These are phyloP conservation scores for Chenopodium berlandieri DNA, from an alignment of 148 eudicot genomes.

Conservation along the genomic window DNA sequence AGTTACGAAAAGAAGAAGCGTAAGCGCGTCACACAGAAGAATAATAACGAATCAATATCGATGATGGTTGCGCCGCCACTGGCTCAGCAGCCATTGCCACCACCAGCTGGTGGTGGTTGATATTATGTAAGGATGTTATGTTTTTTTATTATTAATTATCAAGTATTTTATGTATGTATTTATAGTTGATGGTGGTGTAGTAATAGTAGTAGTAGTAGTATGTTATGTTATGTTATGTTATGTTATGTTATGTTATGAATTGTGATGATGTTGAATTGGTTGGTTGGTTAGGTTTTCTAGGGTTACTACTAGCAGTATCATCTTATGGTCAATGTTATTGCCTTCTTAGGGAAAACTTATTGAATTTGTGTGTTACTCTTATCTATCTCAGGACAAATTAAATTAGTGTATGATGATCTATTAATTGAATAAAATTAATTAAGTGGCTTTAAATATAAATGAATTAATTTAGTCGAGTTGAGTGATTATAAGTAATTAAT, in stretches of 20 bases:
- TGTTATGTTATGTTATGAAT: not conserved
- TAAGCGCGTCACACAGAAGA: conserved; percentile 15
- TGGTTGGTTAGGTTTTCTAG: not conserved
- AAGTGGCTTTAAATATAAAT: too few relatives aligned
- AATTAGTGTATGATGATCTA: not conserved
- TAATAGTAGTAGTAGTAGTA: too few relatives aligned
- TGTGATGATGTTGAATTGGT: not conserved
- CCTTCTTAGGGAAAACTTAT: not conserved
- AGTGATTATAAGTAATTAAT: too few relatives aligned
- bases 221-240: too few relatives aligned
- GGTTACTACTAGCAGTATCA: not conserved
- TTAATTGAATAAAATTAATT: too few relatives aligned
- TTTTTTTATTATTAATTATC: not conserved
- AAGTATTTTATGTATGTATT: not conserved
- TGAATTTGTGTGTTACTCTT: not conserved
- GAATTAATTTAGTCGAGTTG: too few relatives aligned
- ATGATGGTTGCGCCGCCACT: not conserved
- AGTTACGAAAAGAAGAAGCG: conserved; percentile 61
- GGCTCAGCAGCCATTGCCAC: not conserved
- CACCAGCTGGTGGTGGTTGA: conserved; percentile 1
- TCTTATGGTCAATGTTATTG: not conserved
- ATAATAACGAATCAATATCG: conserved; percentile 11
- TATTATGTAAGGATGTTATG: too few relatives aligned
- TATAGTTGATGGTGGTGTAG: not conserved
- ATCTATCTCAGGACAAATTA: not conserved